A percentile compares a stretch with the other conserved stretches of the same genome.
These are phyloP conservation scores for Tremellales sp. DNA, from an alignment of 1,284 basidiomycete genomes.

Conservation along the genomic window DNA sequence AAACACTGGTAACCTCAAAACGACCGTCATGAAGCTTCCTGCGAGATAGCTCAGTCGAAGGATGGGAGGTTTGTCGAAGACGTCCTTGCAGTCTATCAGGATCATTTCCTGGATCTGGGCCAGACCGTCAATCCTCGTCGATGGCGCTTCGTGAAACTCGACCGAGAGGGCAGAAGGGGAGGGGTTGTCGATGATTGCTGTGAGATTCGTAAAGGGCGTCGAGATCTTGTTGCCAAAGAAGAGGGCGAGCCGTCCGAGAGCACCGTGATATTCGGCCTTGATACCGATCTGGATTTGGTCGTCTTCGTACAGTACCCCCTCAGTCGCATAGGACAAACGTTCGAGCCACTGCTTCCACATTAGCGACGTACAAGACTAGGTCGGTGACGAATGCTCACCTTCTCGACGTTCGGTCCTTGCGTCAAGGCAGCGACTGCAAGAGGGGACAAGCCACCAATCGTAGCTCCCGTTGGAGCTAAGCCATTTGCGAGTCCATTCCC, in stretches of 20 bases:
- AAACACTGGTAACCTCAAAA: constrained; percentile 78
- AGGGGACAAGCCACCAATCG: constrained; percentile 41
- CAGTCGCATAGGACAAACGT: constrained; percentile 70
- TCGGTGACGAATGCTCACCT: constrained; percentile 38
- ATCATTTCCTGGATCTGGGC: constrained; percentile 90
- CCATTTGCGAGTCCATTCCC: constrained; percentile 6
- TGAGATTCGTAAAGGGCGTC: constrained; percentile 61
- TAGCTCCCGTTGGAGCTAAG: constrained; percentile 17
- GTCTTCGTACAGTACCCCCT: constrained; percentile 95
- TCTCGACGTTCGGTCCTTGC: constrained; percentile 67
- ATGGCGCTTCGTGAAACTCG: constrained; percentile 79
- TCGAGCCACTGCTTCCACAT: constrained; percentile 65
- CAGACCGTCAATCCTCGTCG: constrained; percentile 69
- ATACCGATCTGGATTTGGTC: constrained; percentile 91
- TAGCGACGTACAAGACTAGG: not conserved
- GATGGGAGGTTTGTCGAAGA: constrained; percentile 72
- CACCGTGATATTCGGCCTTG: constrained; percentile 92
- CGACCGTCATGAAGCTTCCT: constrained; percentile 81
- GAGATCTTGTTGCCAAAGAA: constrained; percentile 96
- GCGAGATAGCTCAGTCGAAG: constrained; percentile 88
- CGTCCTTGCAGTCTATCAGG: constrained; percentile 88
- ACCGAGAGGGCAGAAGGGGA: constrained; percentile 71
- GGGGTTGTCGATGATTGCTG: constrained; percentile 66
- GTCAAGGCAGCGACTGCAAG: constrained; percentile 55
- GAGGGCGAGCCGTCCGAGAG: constrained; percentile 83